These are phyloP conservation scores for Hirschioporus abietinus DNA, from an alignment of 768 basidiomycete genomes.

Conservation along the genomic window DNA sequence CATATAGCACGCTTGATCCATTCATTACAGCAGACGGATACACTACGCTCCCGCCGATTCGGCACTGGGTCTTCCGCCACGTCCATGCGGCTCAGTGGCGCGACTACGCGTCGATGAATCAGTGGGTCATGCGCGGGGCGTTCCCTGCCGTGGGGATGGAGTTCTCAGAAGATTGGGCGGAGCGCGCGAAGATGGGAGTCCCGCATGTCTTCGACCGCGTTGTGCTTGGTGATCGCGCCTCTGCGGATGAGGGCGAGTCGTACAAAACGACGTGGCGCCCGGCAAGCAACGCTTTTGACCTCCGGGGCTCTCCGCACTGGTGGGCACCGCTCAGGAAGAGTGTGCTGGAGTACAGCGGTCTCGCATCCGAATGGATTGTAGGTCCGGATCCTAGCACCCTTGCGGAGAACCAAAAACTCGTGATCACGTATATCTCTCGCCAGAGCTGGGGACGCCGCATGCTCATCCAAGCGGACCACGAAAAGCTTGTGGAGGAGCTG, in stretches of 20 bases:
- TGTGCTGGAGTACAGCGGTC: conserved; percentile 65
- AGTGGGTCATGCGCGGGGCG: conserved; percentile 72
- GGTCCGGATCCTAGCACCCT: conserved; percentile 31
- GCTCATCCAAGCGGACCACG: conserved; percentile 72
- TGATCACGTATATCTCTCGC: conserved; percentile 90
- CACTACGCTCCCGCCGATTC: conserved; percentile 66
- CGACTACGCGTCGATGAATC: conserved; percentile 89
- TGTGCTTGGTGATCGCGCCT: conserved; percentile 79
- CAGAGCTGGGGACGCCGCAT: conserved; percentile 87
- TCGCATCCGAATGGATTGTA: conserved; percentile 28
- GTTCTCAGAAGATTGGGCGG: conserved; percentile 78
- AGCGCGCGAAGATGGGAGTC: conserved; percentile 63
- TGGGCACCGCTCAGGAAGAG: conserved; percentile 76
- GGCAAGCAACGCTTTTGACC: conserved; percentile 65
- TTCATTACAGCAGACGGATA: conserved; percentile 58
- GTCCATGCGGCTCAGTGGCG: conserved; percentile 78
- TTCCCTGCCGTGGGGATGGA: conserved; percentile 82
- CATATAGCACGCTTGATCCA: conserved; percentile 78
- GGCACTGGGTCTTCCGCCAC: conserved; percentile 73
- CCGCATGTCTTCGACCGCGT: conserved; percentile 85
- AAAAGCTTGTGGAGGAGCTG: conserved; percentile 72
- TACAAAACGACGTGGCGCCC: conserved; percentile 70
- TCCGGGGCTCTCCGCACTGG: conserved; percentile 78
- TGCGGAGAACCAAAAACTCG: conserved; percentile 43
- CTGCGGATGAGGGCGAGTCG: conserved; percentile 67